Base-by-base conservation (phyloP, 1,139 yeast species). In the Arxiozyma heterogenica region DNA sequence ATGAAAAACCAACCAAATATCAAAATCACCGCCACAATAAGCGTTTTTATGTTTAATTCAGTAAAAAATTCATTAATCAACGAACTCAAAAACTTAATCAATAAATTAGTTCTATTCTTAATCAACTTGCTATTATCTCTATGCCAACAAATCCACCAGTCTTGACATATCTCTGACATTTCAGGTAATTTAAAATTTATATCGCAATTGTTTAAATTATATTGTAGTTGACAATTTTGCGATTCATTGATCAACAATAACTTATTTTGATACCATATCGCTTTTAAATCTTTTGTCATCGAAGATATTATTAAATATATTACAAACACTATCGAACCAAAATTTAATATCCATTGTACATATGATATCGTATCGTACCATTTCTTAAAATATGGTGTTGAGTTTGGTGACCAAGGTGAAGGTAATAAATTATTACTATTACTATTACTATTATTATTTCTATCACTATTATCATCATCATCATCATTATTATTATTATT, bases 91-190 rank as follows among this genome's bases (percentile, higher is more conserved):
- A 94, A 81, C 64, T 84, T 91, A 0, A 95, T 95, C 20, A 61
- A 61, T 30, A 65, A 51, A 0, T 90, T 80, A 38, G 90, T 80
- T 60, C 80, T 77, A 3, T 94, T 87, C 49, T 81, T 78, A 5
- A 93, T 94, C n/a, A 90, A 80, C 8, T 80, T 74, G 45, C 81
- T 79, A 17, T 96, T 96, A 62, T 91, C 95, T 57, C 89, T 76
- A 61, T 83, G 81, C 95, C 87, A 90, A 69, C 98, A 93, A 57
- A 77, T 79, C 58, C 81, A 84, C 95, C 96, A 88, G 45, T 74
- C 73, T 39, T 78, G 74, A 68, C 98, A 93, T 21, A 81, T 76
- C n/a, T 72, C 70, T 60, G 86, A 90, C 34, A 90, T 69, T 0
- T 90, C 93, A 0, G 96, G 96, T 0, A 80, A 84, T 30, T 84